Conservation (phyloP, 2,329 filamentous ascomycete species). For the Aureobasidium sp. region DNA sequence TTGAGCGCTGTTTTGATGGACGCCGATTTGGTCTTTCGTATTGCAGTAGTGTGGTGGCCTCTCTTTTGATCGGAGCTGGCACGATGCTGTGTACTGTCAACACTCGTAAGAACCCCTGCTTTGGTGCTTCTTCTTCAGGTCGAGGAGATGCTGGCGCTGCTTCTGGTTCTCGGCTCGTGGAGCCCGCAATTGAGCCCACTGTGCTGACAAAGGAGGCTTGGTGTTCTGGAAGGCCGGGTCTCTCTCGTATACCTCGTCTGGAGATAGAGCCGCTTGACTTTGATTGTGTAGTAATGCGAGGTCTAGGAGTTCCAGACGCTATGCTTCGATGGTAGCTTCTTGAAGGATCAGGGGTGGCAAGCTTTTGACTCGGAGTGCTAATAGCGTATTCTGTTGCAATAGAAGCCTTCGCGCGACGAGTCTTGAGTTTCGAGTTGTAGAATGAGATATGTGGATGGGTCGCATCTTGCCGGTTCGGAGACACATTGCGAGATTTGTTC, state of each 20-base stretch:
- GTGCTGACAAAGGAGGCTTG: neutral
- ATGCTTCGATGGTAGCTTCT: neutral
- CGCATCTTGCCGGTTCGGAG: neutral
- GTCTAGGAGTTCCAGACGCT: neutral
- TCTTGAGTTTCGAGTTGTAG: neutral
- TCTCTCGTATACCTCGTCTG: neutral
- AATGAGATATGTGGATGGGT: neutral
- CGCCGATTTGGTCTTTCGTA: neutral
- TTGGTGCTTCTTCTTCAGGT: neutral
- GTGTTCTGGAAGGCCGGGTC: neutral
- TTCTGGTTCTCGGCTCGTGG: neutral
- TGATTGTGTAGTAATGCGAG: neutral
- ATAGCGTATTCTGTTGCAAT: neutral
- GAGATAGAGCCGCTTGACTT: neutral
- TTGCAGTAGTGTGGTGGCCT: neutral
- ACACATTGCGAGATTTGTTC: neutral
- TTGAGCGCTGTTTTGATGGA: neutral
- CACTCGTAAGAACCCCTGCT: neutral
- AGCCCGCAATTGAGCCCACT: neutral
- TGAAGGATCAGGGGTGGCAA: neutral
- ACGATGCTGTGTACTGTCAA: constrained; percentile 8
- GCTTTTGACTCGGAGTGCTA: neutral
- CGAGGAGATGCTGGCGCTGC: neutral
- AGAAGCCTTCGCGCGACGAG: neutral
- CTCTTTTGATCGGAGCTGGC: neutral